Percentiles rank a stretch among this genome's conserved stretches.
Evolutionary conservation across 306 rosid genomes (phyloP).

Genomic region (Cicer judaicum): DNA sequence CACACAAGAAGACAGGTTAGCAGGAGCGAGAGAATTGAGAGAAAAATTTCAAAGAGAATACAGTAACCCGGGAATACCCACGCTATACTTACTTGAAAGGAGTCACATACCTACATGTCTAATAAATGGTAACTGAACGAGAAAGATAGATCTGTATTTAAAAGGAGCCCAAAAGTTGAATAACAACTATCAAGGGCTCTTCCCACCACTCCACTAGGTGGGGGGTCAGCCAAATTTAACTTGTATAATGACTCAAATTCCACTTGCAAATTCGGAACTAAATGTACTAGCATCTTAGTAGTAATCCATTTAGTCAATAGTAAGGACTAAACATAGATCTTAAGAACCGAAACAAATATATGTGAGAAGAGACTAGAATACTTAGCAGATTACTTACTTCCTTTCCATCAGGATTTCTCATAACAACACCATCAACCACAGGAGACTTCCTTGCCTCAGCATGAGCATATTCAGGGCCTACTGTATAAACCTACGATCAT

Average conservation of each 20-base stretch:
- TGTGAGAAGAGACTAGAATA: conserved; percentile 28
- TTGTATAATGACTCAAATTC: conserved; percentile 1
- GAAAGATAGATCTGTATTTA: neutral
- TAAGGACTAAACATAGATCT: conserved; percentile 30
- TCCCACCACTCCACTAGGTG: neutral
- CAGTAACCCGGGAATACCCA: conserved; percentile 6
- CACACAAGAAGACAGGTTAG: conserved; percentile 8
- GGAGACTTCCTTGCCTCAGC: conserved; percentile 99
- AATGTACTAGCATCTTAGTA: neutral
- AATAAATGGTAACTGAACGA: neutral
- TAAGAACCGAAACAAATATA: conserved; percentile 29
- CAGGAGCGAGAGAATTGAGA: neutral
- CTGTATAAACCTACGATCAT: conserved; percentile 83
- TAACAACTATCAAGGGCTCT: neutral
- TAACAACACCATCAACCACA: conserved; percentile 98
- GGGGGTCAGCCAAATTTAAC: neutral
- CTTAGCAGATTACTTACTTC: conserved; percentile 65
- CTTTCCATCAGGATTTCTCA: conserved; percentile 98
- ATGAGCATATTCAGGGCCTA: conserved; percentile 98
- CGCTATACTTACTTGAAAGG: conserved; percentile 14
- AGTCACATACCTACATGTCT: neutral
- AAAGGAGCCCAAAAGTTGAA: neutral
- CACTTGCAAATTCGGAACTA: neutral
- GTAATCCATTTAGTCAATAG: conserved; percentile 23
- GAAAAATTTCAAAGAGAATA: neutral